phyloP scores from a whole-genome alignment of 495 filamentous ascomycete genomes.

The Trichocladium uniseriatum region DNA sequence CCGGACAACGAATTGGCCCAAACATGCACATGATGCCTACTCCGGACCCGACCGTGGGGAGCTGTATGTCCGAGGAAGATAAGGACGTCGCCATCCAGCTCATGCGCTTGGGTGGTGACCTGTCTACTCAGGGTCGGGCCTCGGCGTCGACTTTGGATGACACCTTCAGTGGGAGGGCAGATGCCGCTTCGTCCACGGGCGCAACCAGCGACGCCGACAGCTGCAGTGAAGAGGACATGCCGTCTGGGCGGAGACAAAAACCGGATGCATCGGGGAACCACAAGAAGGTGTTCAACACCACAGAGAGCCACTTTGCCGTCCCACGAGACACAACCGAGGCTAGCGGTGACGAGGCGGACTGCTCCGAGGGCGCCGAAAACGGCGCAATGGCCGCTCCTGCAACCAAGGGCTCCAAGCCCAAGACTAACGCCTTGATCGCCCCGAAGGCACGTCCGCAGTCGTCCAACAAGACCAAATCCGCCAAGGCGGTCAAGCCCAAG shows the following conservation, averaged over 20 bases:
- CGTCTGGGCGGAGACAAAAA: slow-evolving; percentile 51
- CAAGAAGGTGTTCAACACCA: slow-evolving; percentile 45
- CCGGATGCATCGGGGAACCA: slow-evolving; percentile 41
- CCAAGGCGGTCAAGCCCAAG: slow-evolving; percentile 47
- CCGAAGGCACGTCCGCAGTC: slow-evolving; percentile 24
- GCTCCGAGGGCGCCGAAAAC: slow-evolving; percentile 40
- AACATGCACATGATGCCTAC: slow-evolving; percentile 64
- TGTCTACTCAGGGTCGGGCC: slow-evolving; percentile 78
- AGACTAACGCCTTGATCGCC: slow-evolving; percentile 24
- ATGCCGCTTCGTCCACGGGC: slow-evolving; percentile 73
- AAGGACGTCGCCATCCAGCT: slow-evolving; percentile 95
- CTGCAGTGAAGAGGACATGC: slow-evolving; percentile 62
- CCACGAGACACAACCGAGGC: slow-evolving; percentile 62
- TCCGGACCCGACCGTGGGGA: slow-evolving; percentile 87
- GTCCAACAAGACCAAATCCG: slow-evolving; percentile 27
- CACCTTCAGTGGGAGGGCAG: slow-evolving; percentile 78
- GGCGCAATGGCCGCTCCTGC: slow-evolving; percentile 29
- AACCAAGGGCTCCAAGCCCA: slow-evolving; percentile 35
- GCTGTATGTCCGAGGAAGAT: slow-evolving; percentile 94
- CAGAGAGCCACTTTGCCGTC: slow-evolving; percentile 51
- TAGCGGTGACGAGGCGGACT: slow-evolving; percentile 62
- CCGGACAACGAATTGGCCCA: slow-evolving; percentile 27
- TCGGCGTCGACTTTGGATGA: slow-evolving; percentile 93
- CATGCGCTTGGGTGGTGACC: slow-evolving; percentile 89
- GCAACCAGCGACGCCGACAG: slow-evolving; percentile 73